Percentiles rank a stretch among this genome's conserved stretches.
These are phyloP conservation scores for Galerina sulciceps DNA, from an alignment of 768 basidiomycete genomes.

Conservation along the genomic window DNA sequence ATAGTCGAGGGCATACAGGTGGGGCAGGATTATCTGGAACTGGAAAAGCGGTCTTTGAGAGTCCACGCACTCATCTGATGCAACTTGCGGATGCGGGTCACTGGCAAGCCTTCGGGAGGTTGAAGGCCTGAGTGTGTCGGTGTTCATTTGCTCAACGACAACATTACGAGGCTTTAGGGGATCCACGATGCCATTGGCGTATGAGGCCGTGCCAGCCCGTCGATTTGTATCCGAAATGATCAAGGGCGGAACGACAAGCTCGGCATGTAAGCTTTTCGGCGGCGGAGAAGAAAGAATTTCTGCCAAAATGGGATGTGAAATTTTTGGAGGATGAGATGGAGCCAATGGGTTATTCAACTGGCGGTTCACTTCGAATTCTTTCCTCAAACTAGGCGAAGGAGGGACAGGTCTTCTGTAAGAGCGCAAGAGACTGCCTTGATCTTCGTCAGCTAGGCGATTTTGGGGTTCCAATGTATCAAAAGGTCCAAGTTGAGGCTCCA, in stretches of 20 bases:
- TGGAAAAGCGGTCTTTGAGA: too few species aligned
- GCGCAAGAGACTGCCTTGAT: neutral
- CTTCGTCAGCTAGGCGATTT: neutral
- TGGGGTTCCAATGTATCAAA: neutral
- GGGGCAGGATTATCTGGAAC: too few species aligned
- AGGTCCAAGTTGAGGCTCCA: neutral
- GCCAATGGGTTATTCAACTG: neutral
- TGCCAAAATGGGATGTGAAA: slow-evolving; percentile 35
- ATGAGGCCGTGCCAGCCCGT: neutral
- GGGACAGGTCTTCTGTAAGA: neutral
- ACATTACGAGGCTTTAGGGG: neutral
- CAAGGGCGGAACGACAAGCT: neutral
- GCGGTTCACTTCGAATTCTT: neutral
- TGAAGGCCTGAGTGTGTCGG: neutral
- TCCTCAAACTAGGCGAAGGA: neutral
- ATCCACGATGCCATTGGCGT: neutral
- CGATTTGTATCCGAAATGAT: neutral
- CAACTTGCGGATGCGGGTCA: too few species aligned
- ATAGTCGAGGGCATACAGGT: too few species aligned
- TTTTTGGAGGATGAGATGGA: slow-evolving; percentile 21
- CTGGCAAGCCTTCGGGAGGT: neutral
- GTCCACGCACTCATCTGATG: too few species aligned
- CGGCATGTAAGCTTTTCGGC: neutral
- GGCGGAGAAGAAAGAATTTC: slow-evolving; percentile 35
- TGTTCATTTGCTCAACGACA: neutral